A percentile compares a stretch with the other conserved stretches of the same genome.
These are phyloP conservation scores for Syncephalastrum contaminatum DNA, from an alignment of 371 early-diverging fungal genomes.

Conservation along the genomic window DNA sequence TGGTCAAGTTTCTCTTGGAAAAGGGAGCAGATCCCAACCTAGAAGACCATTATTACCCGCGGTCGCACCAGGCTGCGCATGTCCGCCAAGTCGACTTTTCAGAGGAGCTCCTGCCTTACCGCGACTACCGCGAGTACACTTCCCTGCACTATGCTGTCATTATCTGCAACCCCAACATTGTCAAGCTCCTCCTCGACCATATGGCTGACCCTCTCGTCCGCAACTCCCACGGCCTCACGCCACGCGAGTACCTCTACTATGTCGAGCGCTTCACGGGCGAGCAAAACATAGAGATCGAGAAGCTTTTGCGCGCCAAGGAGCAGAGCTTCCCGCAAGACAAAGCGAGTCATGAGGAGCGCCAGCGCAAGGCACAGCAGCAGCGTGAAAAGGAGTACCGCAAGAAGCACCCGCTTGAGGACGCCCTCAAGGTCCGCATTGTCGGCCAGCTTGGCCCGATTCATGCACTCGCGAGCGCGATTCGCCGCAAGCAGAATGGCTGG, in stretches of 20 bases:
- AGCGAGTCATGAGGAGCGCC: constrained; percentile 41
- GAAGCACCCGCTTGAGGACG: constrained; percentile 56
- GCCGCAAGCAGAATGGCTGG: constrained; percentile 68
- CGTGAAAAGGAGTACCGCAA: constrained; percentile 53
- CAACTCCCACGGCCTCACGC: constrained; percentile 44
- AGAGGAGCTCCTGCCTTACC: constrained; percentile 43
- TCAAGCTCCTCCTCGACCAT: constrained; percentile 58
- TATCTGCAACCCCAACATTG: constrained; percentile 55
- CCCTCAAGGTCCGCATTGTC: constrained; percentile 48
- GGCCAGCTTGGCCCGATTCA: constrained; percentile 71
- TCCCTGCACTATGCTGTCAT: constrained; percentile 69
- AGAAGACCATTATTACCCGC: constrained; percentile 48
- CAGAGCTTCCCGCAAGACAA: constrained; percentile 33
- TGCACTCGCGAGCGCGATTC: constrained; percentile 60
- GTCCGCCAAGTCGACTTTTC: constrained; percentile 45
- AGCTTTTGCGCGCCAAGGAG: constrained; percentile 39
- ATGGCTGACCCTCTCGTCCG: constrained; percentile 57
- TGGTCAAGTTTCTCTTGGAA: constrained; percentile 43
- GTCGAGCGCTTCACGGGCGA: constrained; percentile 51
- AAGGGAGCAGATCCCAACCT: constrained; percentile 52
- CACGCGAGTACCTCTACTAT: constrained; percentile 49
- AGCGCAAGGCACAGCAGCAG: constrained; percentile 36
- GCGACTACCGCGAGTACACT: constrained; percentile 52
- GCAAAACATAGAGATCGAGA: constrained; percentile 42
- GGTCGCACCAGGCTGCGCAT: constrained; percentile 46